Conservation (phyloP, 352 stramenopile genomes). For the Thraustotheca clavata region DNA sequence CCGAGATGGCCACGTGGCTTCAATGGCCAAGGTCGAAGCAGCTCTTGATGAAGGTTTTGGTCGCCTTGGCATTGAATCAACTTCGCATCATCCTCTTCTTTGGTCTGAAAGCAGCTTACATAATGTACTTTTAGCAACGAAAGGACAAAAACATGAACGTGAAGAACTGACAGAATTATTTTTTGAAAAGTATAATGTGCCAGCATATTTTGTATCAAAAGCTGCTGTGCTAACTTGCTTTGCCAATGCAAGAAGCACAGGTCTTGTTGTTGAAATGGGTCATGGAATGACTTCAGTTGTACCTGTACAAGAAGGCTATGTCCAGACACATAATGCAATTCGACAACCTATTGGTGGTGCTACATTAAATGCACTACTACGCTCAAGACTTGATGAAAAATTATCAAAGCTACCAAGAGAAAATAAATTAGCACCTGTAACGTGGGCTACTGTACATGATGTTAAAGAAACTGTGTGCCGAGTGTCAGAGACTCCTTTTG, state of each 20-base stretch:
- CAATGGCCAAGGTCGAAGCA: conserved; percentile 37
- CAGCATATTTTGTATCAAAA: conserved; percentile 75
- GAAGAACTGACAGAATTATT: conserved; percentile 73
- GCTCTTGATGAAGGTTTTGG: neutral
- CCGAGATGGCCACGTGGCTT: conserved; percentile 26
- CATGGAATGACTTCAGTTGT: conserved; percentile 68
- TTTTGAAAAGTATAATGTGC: conserved; percentile 68
- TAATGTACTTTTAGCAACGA: neutral
- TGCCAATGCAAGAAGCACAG: conserved; percentile 70
- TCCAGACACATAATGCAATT: conserved; percentile 52
- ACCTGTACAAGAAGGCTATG: conserved; percentile 71
- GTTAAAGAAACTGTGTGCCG: conserved; percentile 74
- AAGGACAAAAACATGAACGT: conserved; percentile 25
- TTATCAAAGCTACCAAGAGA: conserved; percentile 20
- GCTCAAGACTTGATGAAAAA: conserved; percentile 26
- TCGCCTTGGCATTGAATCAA: neutral
- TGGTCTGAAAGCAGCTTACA: conserved; percentile 22
- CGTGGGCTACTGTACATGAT: conserved; percentile 51
- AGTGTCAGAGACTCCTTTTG: conserved; percentile 57
- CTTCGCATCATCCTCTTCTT: conserved; percentile 7
- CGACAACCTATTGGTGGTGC: conserved; percentile 53
- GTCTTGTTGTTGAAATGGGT: conserved; percentile 71
- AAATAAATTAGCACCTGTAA: conserved; percentile 22
- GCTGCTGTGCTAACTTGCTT: conserved; percentile 76
- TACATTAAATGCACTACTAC: conserved; percentile 58